Evolutionary conservation across 169 alveolate species (phyloP), one percentile per base, ranked within the genome.

Genomic region (Eimeria necatrix): DNA sequence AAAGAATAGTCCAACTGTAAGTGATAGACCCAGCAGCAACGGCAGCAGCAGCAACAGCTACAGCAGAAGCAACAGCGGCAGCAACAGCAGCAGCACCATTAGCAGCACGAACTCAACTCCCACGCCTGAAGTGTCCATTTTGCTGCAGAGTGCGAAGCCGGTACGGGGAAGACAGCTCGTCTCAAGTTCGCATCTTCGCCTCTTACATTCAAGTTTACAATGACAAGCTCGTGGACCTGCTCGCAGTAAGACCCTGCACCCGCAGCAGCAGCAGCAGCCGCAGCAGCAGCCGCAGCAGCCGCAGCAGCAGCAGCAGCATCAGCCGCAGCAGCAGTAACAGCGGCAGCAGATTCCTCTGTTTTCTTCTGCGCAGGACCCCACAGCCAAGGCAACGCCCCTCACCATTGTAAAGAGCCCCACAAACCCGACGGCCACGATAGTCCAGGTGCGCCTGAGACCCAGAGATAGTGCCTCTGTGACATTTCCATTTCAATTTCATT

Each of bases 161-260:
- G 53, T 81, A 81, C 52, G 90, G 90, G 22, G 90, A 53, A 22
- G 90, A 60, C 53, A 81, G 90, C 41, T 22, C 64, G 4, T 22
- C 90, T 6, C 48, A 93, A 51, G 95, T 96, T 10, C 85, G 91
- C 52, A 97, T 96, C 52, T 96, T 95, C 53, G 97, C 95, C 4
- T 96, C 97, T 49, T 96, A 96, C 64, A 88, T 96, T 87, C 97
- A 96, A 93, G 80, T 96, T 16, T 96, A 96, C 94, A 96, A 96
- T 80, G 97, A 96, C 48, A 94, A 95, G 92, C 94, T 96, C 86
- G 94, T 95, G 68, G 97, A 96, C 83, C 95, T 96, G 32, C 80
- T 96, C 51, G 96, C 95, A 26, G 96, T 96, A 56, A 88, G 94
- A 24, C 68, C 84, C 74, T 74, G n/a, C 56, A 16, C 52, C 71